phyloP scores from a whole-genome alignment of 78 protist species.

The Capsaspora owczarzaki region DNA sequence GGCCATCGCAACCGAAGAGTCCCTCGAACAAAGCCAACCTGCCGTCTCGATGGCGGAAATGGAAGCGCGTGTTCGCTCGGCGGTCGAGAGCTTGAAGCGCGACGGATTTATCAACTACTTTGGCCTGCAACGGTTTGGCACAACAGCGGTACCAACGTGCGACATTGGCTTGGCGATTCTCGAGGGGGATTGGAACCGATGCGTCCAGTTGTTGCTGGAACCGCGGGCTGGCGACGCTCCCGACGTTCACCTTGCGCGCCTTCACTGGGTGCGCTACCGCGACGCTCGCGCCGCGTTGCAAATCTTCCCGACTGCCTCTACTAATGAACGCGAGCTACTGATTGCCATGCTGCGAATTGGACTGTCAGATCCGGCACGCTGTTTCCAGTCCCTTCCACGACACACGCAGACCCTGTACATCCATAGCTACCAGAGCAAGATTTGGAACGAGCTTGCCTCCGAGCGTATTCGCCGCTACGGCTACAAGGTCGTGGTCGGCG shows the following conservation, averaged over 20 bases:
- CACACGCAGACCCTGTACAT: constrained; percentile 15
- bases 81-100: background rate
- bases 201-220: background rate
- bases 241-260: background rate
- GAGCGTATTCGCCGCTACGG: constrained; percentile 15
- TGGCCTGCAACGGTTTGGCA: constrained; percentile 59
- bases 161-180: constrained; percentile 21
- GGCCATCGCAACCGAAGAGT: background rate
- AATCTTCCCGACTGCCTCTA: background rate
- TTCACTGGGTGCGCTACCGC: background rate
- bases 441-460: constrained; percentile 30
- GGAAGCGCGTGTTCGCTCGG: no score
- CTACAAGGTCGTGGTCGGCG: background rate
- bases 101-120: constrained; percentile 48
- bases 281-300: background rate
- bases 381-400: background rate
- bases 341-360: background rate
- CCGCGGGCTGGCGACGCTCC: background rate
- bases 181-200: background rate
- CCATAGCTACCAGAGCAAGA: constrained; percentile 24
- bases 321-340: background rate
- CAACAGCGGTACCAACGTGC: constrained; percentile 24
- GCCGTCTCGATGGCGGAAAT: background rate
- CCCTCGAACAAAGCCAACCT: background rate
- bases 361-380: background rate